Evolutionary conservation across 768 basidiomycete species (phyloP).

Genomic region (Termitomyces heimii): DNA sequence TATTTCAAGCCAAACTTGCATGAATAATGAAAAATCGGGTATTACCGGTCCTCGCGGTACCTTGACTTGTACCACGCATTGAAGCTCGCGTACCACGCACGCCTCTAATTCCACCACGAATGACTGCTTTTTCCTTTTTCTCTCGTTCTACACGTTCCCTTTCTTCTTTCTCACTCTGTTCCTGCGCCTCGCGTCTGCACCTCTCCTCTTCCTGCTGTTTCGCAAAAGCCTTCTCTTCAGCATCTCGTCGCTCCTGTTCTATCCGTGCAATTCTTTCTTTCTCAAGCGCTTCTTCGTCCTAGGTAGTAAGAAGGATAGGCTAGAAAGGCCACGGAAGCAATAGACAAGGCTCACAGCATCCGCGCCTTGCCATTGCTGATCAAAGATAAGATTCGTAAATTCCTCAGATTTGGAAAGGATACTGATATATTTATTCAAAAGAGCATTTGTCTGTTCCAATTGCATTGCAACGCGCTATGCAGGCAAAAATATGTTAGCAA

Average conservation of each 20-base stretch:
- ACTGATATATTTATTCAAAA: slow-evolving; percentile 70
- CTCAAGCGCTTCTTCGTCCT: slow-evolving; percentile 59
- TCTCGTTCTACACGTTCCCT: slow-evolving; percentile 39
- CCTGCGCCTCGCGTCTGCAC: slow-evolving; percentile 43
- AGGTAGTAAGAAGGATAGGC: neutral
- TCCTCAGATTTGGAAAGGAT: slow-evolving; percentile 69
- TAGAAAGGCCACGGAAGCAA: neutral
- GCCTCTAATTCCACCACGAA: slow-evolving; percentile 59
- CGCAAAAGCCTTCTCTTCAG: slow-evolving; percentile 36
- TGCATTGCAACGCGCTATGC: slow-evolving; percentile 59
- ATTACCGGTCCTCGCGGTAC: slow-evolving; percentile 31
- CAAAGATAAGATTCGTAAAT: slow-evolving; percentile 62
- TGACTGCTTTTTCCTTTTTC: slow-evolving; percentile 29
- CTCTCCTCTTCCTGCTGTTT: slow-evolving; percentile 34
- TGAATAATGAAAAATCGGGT: neutral
- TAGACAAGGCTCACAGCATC: slow-evolving; percentile 46
- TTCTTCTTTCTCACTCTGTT: slow-evolving; percentile 33
- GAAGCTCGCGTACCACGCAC: slow-evolving; percentile 70
- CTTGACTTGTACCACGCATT: slow-evolving; percentile 40
- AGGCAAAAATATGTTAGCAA: neutral
- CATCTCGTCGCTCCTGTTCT: slow-evolving; percentile 35
- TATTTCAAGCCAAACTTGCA: neutral
- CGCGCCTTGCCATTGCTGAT: slow-evolving; percentile 72
- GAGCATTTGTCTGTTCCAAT: slow-evolving; percentile 62
- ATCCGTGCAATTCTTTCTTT: slow-evolving; percentile 40